Base-by-base conservation (phyloP, 345 rosid genomes). In the Viola odorata region DNA sequence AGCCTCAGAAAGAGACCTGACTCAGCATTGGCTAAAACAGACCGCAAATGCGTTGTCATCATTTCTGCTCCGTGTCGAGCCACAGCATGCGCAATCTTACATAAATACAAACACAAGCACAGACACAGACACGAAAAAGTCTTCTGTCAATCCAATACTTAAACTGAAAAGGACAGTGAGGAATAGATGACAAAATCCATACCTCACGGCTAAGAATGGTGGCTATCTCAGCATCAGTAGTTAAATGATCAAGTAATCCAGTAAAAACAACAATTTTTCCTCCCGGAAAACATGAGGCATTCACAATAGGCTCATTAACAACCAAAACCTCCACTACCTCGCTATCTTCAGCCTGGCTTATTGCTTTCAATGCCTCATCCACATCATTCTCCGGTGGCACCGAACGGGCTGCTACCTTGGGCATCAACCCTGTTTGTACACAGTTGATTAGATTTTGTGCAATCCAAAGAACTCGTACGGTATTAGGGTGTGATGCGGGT, bases 21-120 rank as follows among this genome's bases (percentile, higher is more conserved):
- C 89, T 86, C 86, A 3, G 86, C 73, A 65, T 88, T 76, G 64
- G 77, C 99, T 63, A 94, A 37, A 74, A 90, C 95, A 41, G 97
- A 66, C 96, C 96, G 88, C 41, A 90, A 72, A 62, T 86, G 82
- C 81, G 79, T 90, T 10, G 99, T 83, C 48, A 90, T 62, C 23
- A 63, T 60, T 70, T 94, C 97, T 0, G 96, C 95, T 48, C 60
- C 56, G 78, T 94, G 99, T 71, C 97, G 73, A 7, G 92, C 97
- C 71, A 94, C 95, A 2, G 85, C 92, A 82, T 90, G 97, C 14
- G 81, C 99, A 66, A 94, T 87, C 99, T 94, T n/a, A n/a, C n/a
- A n/a, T n/a, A n/a, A n/a, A n/a, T n/a, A n/a, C n/a, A n/a, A n/a
- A n/a, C n/a, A 77, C 10, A 47, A 9, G 40, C 13, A 23, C 47